Base-by-base conservation (phyloP, 805 yeast species). In the Suhomyces sp. region DNA sequence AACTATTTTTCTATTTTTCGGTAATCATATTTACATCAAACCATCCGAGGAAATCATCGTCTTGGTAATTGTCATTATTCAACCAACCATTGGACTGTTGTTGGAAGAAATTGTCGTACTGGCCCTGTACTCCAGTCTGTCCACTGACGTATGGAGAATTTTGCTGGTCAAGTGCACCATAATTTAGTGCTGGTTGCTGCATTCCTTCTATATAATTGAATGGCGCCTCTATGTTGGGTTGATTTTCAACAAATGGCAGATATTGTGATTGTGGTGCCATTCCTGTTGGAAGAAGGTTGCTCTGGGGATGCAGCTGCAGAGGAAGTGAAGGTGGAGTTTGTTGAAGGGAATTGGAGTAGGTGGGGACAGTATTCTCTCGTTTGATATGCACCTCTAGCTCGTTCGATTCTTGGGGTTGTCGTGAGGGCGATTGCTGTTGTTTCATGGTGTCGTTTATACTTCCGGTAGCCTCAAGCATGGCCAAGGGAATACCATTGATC, bases 1-100 rank as follows among this genome's bases (percentile, higher is more conserved):
- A 24, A 31, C 17, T 31, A 31, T 31, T 6, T n/a, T n/a, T 13
- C 41, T 39, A 53, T 27, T 46, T 44, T 21, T 53, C 53, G 25
- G 58, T 58, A 57, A 51, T 53, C 57, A 65, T 61, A 61, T 86
- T 86, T 66, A 84, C 83, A 64, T 89, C 96, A 74, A 92, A 87
- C 97, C 97, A 92, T 10, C 97, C 97, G 45, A 92, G 72, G 61
- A 92, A 87, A 64, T 92, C 97, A 63, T 92, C 97, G 48, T 84
- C 89, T 29, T 71, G 73, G 51, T 68, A 62, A 48, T 68, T 72
- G 35, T 69, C 67, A 50, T 84, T 85, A 62, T 89, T 91, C 64
- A 85, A 79, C 96, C 96, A 89, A 27, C 90, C 92, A 31, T 85
- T 83, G 24, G 91, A 87, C 59, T 88, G 94, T 65, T 86, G 90